Evolutionary conservation across 2,329 filamentous ascomycete genomes (phyloP), one percentile per base, ranked within the genome.

Genomic region (Colletotrichum theobromicola): DNA sequence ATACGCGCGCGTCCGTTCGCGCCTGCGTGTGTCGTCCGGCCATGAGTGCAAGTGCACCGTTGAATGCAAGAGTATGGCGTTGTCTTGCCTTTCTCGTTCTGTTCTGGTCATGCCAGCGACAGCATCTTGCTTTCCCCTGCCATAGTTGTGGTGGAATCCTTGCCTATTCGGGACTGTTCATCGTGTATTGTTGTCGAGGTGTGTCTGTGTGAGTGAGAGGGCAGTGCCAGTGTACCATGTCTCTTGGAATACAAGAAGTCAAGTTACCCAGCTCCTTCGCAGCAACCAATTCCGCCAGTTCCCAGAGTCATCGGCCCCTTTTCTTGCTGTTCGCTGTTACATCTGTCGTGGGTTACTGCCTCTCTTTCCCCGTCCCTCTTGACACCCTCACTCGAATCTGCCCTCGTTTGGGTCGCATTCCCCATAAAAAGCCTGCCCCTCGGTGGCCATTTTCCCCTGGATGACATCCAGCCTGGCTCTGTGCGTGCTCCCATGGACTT

Each of bases 161-260:
- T 34, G 26, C 26, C 57, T 57, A 30, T 9, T 60, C 26, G 28
- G 21, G 26, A 57, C 21, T 57, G 8, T 57, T 57, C 53, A 30
- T 60, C 28, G 24, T 60, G 50, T 58, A 15, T 58, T 24, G 63
- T 28, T 67, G 64, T 67, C 21, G 50, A 21, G 21, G 65, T 58
- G 70, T 58, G 50, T 63, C 28, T 64, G 28, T 60, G 62, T 73
- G 46, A 50, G 65, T 70, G 46, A 64, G 61, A 73, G 62, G 61
- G 18, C 55, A 68, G 72, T 61, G 68, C 37, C 62, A 72, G 42
- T 42, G 60, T 62, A 71, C 72, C 62, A 24, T 18, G 32, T 18
- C 34, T 35, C 50, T 71, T 46, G 68, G 55, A n/a, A 74, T 67
- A 74, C 72, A 74, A 67, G 62, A 72, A 67, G 61, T 67, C 62